Base-by-base conservation (phyloP, 257 asterid species). In the Scutellaria minor region DNA sequence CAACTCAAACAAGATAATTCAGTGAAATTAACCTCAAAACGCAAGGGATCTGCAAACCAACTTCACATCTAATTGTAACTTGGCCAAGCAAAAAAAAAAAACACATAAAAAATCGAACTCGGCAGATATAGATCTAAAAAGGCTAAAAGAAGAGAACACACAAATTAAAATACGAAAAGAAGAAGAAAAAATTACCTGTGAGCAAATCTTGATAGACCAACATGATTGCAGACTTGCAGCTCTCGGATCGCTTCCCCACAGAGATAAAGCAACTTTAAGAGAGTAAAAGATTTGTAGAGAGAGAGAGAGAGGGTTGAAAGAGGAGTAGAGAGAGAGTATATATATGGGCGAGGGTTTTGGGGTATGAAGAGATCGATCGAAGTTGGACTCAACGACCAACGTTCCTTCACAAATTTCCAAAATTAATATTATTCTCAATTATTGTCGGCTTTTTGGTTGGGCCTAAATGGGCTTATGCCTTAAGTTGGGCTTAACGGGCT, bases 281-380 rank as follows among this genome's bases (percentile, higher is more conserved):
- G 54, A 22, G 52, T 8, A 7, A 31, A 10, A 53, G 61, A 39
- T 22, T 61, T 20, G 59, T 63, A 51, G 58, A 71, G 77, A 72
- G 77, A 71, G 66, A 18, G 18, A 41, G 66, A 80, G 84, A 64
- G 82, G 65, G 24, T 7, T 68, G 0, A 14, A 0, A 7, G 0
- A 0, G 0, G 15, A 0, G 11, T 3, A 8, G 72, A 51, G 70
- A 27, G 57, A 57, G 48, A 22, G 13, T 9, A 73, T 80, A 70
- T 80, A 80, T 80, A 84, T n/a, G 48, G 48, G 48, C 66, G 55
- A 83, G 86, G 89, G 86, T 77, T 87, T 62, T 9, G 65, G 62
- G 64, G 18, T 44, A 44, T 3, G 48, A 44, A 44, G 48, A 44
- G 12, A 44, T 44, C 4, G 13, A 44, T 44, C 12, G 10, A 44